Percentiles rank a stretch among this genome's conserved stretches.
Evolutionary conservation across 306 rosid genomes (phyloP).

Genomic region (Vigna nakashimae): DNA sequence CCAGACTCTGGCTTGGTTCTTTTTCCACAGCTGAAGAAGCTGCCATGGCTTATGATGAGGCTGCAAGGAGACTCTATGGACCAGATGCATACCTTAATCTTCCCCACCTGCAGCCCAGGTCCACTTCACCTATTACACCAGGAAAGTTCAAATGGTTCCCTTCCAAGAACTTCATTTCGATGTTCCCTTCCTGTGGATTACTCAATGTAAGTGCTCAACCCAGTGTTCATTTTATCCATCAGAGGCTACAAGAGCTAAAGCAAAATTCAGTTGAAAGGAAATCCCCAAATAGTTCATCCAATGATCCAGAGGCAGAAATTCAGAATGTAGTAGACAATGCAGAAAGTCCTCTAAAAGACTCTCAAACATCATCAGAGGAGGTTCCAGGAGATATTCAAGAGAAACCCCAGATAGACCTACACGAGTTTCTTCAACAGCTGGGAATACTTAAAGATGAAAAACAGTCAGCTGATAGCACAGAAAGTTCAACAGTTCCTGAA

Average conservation of each 20-base stretch:
- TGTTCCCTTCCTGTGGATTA: constrained; percentile 81
- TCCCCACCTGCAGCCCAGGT: constrained; percentile 72
- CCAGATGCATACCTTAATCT: constrained; percentile 95
- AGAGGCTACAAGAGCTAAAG: constrained; percentile 84
- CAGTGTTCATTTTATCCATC: constrained; percentile 95
- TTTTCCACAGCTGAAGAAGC: constrained; percentile 97
- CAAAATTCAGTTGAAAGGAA: constrained; percentile 54
- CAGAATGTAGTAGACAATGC: constrained; percentile 26
- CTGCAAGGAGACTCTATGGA: constrained; percentile 92
- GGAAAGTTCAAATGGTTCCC: constrained; percentile 91
- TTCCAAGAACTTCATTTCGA: constrained; percentile 82
- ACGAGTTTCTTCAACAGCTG: constrained; percentile 95
- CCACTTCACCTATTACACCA: constrained; percentile 48
- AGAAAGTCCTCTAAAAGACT: constrained; percentile 43
- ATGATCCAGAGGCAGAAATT: constrained; percentile 51
- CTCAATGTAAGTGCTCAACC: constrained; percentile 93
- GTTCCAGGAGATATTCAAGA: constrained; percentile 55
- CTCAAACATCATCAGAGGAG: constrained; percentile 44
- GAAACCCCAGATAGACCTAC: constrained; percentile 96
- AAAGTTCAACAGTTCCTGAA: constrained; percentile 56
- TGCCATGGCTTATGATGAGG: constrained; percentile 96
- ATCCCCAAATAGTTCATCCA: constrained; percentile 54
- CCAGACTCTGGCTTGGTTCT: constrained; percentile 96
- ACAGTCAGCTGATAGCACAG: constrained; percentile 46
- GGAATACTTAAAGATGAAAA: constrained; percentile 73